Base-by-base conservation (phyloP, 2,329 filamentous ascomycete species). In the Lasiodiplodia citricola region DNA sequence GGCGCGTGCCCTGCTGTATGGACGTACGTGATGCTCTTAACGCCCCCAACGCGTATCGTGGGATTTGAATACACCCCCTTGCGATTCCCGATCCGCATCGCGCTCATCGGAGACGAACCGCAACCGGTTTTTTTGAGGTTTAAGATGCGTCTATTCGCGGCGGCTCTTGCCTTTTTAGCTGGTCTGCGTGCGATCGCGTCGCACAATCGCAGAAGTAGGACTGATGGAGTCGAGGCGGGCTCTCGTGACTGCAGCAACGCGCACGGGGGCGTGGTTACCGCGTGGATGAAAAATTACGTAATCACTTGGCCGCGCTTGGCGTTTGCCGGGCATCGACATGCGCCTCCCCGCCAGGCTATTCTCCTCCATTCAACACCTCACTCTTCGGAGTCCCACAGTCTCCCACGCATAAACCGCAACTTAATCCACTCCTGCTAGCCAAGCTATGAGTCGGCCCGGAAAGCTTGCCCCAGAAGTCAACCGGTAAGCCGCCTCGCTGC, bases 401-500 rank as follows among this genome's bases (percentile, higher is more conserved):
- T 64, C 69, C 38, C 63, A 60, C 44, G 58, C 56, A 55, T 64
- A 68, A 35, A 69, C 62, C 44, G 44, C 70, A 63, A 68, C 71
- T 37, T 66, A 66, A 69, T 68, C 71, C 68, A 68, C 52, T 44
- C 70, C 66, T 66, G 60, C 47, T 70, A 74, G 71, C 74, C 76
- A 89, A 94, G 91, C 90, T 90, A 97, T 97, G 93, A 96, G 91
- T 93, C 92, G 93, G 86, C 90, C 90, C 86, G 91, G 91, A 85
- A 98, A 97, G 90, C 92, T 98, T 88, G 94, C 94, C 86, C 94
- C 96, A 85, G 96, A 99, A 92, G 94, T 97, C 86, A 98, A 98
- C 88, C 92, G 94, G 94, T 96, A 86, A 80, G 91, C 70, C 68
- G 21, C 55, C 52, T 70, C 71, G 69, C 70, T 66, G 68, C 68